phyloP scores from a whole-genome alignment of 768 basidiomycete genomes.

The Boletales sp. region DNA sequence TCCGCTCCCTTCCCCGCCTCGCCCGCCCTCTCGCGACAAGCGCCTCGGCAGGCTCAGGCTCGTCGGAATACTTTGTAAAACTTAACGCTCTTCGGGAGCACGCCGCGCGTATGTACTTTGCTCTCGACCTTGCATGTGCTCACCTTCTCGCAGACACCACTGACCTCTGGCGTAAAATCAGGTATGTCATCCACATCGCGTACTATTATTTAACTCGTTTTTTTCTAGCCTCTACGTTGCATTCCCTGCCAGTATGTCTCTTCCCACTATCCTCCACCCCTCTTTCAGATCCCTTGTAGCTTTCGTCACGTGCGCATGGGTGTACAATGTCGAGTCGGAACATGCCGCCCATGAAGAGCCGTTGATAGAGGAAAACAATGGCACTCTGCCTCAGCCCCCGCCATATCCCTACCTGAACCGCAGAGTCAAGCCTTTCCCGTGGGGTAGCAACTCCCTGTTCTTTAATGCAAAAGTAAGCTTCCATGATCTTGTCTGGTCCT shows the following conservation, averaged over 20 bases:
- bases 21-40: slow-evolving; percentile 37
- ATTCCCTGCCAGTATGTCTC: slow-evolving; percentile 64
- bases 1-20: slow-evolving; percentile 41
- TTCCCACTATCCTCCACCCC: neutral
- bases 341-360: slow-evolving; percentile 72
- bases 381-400: slow-evolving; percentile 65
- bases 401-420: slow-evolving; percentile 77
- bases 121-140: slow-evolving; percentile 4
- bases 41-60: slow-evolving; percentile 30
- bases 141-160: slow-evolving; percentile 52
- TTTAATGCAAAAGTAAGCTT: slow-evolving; percentile 68
- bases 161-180: slow-evolving; percentile 84
- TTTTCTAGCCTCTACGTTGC: slow-evolving; percentile 65
- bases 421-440: slow-evolving; percentile 76
- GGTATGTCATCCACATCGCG: slow-evolving; percentile 40
- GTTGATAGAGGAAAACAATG: slow-evolving; percentile 67
- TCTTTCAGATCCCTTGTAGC: slow-evolving; percentile 15
- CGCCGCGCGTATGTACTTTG: slow-evolving; percentile 49
- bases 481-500: neutral
- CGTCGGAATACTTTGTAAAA: slow-evolving; percentile 42
- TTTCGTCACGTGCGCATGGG: slow-evolving; percentile 37
- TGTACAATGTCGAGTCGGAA: slow-evolving; percentile 52
- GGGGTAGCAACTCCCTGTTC: slow-evolving; percentile 82
- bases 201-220: slow-evolving; percentile 4
- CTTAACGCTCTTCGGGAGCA: slow-evolving; percentile 61